Conservation (phyloP, 768 basidiomycete species). For the Saitozyma podzolica region DNA sequence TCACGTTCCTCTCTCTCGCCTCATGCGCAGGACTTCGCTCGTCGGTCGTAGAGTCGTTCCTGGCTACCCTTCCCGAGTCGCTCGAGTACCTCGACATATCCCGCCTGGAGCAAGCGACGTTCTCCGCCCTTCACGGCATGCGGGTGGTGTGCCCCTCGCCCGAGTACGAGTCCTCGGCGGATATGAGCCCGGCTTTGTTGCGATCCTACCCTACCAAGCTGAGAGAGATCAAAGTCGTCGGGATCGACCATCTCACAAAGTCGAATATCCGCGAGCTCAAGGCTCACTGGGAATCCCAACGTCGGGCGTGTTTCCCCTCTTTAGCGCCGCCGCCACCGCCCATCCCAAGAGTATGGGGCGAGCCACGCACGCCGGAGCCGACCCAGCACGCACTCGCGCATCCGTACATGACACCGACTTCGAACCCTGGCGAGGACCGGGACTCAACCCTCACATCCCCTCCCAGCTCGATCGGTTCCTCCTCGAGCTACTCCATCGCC, state of each 20-base stretch:
- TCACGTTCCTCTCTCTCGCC: slow-evolving; percentile 19
- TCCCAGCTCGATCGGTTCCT: not conserved
- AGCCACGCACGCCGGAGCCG: slow-evolving; percentile 10
- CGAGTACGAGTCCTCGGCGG: too few relatives aligned
- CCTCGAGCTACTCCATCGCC: not conserved
- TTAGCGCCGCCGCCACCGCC: not conserved
- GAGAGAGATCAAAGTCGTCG: slow-evolving; percentile 36
- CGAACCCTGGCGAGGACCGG: not conserved
- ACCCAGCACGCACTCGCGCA: not conserved
- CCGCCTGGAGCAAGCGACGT: slow-evolving; percentile 31
- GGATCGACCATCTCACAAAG: slow-evolving; percentile 43
- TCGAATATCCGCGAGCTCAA: slow-evolving; percentile 34
- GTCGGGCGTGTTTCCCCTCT: slow-evolving; percentile 11
- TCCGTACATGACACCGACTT: not conserved
- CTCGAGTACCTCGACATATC: slow-evolving; percentile 29
- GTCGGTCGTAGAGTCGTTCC: slow-evolving; percentile 15
- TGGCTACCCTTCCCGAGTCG: slow-evolving; percentile 20
- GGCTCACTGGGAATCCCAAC: slow-evolving; percentile 35
- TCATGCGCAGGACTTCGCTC: slow-evolving; percentile 25
- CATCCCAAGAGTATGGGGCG: slow-evolving; percentile 11
- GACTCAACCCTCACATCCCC: not conserved
- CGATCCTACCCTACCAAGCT: slow-evolving; percentile 2
- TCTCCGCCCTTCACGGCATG: slow-evolving; percentile 21
- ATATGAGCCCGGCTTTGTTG: not conserved
- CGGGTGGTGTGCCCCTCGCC: slow-evolving; percentile 7